phyloP scores from a whole-genome alignment of 2,329 filamentous ascomycete species.

The Alternaria panax region DNA sequence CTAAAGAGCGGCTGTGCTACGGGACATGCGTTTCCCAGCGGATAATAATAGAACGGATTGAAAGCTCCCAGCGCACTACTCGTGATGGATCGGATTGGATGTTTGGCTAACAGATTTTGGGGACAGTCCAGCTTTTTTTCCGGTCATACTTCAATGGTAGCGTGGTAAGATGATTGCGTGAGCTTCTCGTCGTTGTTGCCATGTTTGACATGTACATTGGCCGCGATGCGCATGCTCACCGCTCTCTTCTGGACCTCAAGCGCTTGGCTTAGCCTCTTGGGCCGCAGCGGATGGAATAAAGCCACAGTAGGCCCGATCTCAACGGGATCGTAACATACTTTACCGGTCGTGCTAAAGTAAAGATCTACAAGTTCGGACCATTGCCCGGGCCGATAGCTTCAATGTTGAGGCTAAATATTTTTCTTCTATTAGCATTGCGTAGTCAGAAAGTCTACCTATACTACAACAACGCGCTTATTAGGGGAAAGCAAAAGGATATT shows the following conservation, averaged over 20 bases:
- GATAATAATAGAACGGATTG: conserved; percentile 1
- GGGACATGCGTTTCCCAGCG: background rate
- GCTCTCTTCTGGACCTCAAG: background rate
- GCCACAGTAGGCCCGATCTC: background rate
- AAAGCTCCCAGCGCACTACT: background rate
- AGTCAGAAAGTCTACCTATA: background rate
- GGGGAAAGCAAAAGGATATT: background rate
- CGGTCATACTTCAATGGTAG: background rate
- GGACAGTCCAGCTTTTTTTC: background rate
- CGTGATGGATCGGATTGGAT: background rate
- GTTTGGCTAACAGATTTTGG: background rate
- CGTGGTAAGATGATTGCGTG: background rate
- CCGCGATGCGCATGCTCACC: background rate
- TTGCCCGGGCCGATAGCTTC: background rate
- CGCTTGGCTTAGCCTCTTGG: background rate
- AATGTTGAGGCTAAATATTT: background rate
- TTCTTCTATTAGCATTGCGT: background rate
- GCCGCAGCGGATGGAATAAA: background rate
- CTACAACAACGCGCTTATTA: background rate
- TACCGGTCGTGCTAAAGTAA: background rate
- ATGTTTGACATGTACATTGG: background rate
- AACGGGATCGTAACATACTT: background rate
- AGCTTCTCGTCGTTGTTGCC: background rate
- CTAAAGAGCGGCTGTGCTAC: background rate
- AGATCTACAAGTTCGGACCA: background rate